phyloP scores from a whole-genome alignment of 1,284 basidiomycete genomes.

The Cronartium quercuum region DNA sequence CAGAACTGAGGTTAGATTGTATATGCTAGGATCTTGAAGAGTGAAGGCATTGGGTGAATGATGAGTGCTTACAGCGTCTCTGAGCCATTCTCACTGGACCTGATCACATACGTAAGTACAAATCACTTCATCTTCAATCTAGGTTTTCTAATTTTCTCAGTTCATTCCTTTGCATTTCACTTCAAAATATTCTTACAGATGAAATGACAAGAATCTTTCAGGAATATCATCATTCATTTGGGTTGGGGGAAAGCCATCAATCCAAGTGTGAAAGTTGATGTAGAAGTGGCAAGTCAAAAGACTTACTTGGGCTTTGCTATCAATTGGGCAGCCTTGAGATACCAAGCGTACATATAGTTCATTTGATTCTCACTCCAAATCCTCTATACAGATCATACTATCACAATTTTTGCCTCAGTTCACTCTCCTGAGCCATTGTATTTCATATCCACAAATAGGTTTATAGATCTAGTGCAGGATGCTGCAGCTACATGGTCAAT shows the following conservation, averaged over 20 bases:
- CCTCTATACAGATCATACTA: too few relatives aligned
- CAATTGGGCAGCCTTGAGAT: neutral
- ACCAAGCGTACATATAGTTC: neutral
- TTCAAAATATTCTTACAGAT: neutral
- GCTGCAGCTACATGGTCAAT: neutral
- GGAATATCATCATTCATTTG: neutral
- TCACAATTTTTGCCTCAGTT: neutral
- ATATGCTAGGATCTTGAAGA: neutral
- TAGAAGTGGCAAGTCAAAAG: neutral
- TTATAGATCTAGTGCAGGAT: neutral
- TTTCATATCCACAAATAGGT: neutral
- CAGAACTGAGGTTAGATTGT: neutral
- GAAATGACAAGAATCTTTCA: neutral
- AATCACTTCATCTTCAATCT: neutral
- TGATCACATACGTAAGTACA: neutral
- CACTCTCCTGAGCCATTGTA: neutral
- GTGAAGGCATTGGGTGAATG: neutral
- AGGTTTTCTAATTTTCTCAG: neutral
- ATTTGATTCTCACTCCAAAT: too few relatives aligned
- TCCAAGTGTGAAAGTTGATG: neutral
- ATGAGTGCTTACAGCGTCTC: neutral
- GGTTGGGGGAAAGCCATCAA: neutral
- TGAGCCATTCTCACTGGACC: neutral
- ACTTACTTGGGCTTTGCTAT: neutral
- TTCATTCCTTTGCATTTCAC: neutral